Evolutionary conservation across 2,329 filamentous ascomycete genomes (phyloP).

Genomic region (Tolypocladium cylindrosporum): DNA sequence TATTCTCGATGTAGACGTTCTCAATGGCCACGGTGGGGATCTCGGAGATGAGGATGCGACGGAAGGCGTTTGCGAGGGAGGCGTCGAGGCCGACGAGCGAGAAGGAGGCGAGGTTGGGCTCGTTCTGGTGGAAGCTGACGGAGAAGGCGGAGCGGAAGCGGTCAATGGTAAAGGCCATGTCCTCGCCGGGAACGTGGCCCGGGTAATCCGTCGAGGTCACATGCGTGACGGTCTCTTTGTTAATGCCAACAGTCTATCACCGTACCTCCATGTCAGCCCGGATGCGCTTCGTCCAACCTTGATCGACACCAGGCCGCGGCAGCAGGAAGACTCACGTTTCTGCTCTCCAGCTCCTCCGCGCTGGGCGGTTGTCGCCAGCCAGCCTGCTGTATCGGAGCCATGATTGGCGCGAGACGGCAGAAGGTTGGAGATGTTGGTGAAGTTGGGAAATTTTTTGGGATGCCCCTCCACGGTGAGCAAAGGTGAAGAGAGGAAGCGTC

Average conservation of each 20-base stretch:
- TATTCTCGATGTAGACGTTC: constrained; percentile 86
- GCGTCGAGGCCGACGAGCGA: constrained; percentile 88
- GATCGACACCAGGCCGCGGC: not conserved
- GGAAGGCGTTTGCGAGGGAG: constrained; percentile 91
- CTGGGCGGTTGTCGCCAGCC: constrained; percentile 29
- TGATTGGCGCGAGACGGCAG: constrained; percentile 8
- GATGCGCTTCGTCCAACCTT: not conserved
- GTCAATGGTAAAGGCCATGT: constrained; percentile 68
- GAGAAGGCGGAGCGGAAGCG: constrained; percentile 61
- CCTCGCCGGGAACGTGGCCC: constrained; percentile 80
- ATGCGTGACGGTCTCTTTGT: constrained; percentile 82
- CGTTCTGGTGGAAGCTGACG: constrained; percentile 78
- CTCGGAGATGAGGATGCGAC: constrained; percentile 89
- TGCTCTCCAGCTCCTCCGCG: constrained; percentile 47
- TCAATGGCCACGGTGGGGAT: constrained; percentile 92
- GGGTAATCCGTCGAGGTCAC: constrained; percentile 87
- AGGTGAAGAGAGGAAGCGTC: constrained; percentile 1
- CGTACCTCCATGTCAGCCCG: constrained; percentile 5
- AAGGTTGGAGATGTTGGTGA: not conserved
- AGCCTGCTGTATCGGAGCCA: constrained; percentile 23
- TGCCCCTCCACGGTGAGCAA: constrained; percentile 1
- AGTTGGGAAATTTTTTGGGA: constrained; percentile 1
- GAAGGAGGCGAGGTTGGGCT: constrained; percentile 69
- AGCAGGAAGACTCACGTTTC: constrained; percentile 38
- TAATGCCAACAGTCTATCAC: constrained; percentile 69